Evolutionary conservation across 108 stramenopile genomes (phyloP).

Genomic region (Chaetoceros tenuissimus): DNA sequence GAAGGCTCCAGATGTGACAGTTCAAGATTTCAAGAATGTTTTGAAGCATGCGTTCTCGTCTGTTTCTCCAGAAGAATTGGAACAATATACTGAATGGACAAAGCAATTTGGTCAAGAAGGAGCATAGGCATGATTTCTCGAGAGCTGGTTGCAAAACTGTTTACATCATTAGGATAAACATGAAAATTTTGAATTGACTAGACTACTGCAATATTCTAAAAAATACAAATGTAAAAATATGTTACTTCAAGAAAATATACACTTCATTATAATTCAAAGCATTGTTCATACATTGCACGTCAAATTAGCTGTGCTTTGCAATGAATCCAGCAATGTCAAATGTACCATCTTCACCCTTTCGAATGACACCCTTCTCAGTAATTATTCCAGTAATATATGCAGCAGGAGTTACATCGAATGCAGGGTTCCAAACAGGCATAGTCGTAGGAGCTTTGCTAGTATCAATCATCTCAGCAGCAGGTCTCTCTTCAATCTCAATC

Average conservation of each 20-base stretch:
- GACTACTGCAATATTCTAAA: no score
- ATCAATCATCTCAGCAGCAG: slow-evolving; percentile 79
- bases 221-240: no score
- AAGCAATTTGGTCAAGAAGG: slow-evolving; percentile 97
- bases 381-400: slow-evolving; percentile 90
- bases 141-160: no score
- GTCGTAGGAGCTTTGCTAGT: slow-evolving; percentile 61
- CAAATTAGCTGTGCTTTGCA: neutral
- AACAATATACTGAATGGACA: slow-evolving; percentile 92
- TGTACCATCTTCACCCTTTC: slow-evolving; percentile 45
- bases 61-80: slow-evolving; percentile 89
- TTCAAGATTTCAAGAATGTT: slow-evolving; percentile 69
- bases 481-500: slow-evolving; percentile 92
- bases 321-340: slow-evolving; percentile 73
- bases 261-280: no score
- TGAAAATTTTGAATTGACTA: no score
- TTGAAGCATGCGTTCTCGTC: slow-evolving; percentile 69
- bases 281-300: no score
- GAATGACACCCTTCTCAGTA: slow-evolving; percentile 91
- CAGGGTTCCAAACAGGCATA: slow-evolving; percentile 91
- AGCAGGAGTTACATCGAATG: slow-evolving; percentile 96
- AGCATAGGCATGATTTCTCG: no score
- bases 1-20: slow-evolving; percentile 58
- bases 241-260: no score
- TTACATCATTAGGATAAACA: no score